Evolutionary conservation across 129 eudicot species (phyloP), one percentile per base, ranked within the genome.

Genomic region (Flaveria trinervia): DNA sequence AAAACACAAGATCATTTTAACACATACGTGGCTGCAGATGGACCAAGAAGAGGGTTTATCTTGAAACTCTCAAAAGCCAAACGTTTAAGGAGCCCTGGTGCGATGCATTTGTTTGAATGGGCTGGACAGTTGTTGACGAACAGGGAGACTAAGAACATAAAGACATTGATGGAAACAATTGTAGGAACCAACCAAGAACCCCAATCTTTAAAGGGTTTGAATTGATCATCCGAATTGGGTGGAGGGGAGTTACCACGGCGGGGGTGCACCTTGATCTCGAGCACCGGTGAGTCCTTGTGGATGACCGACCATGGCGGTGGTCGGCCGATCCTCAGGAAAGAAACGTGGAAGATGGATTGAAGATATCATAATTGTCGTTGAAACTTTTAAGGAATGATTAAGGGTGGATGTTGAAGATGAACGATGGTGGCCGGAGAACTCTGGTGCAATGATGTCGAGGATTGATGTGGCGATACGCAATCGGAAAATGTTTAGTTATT

Each of bases 1-100:
- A 16, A 56, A 55, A 78, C 39, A 55, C 12, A 68, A 55, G 17
- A 77, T 41, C 33, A 77, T 20, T 20, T 11, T 0, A 30, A 30
- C 22, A 64, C 89, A 65, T 55, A 93, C 98, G 96, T 87, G 48
- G 78, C 26, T 6, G 95, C 50, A 16, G 97, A 78, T 26, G 98
- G 98, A 23, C 98, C 97, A 43, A 90, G 91, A 67, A 90, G 85
- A 23, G 97, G 98, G 82, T 90, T 92, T 71, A 83, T 85, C 16
- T 73, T 75, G 46, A 80, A 17, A 73, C 59, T 78, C 74, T 92
- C 89, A 25, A 92, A 92, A 17, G 97, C 80, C 33, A 85, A 87
- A 2, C 93, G 83, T 45, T 86, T 89, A n/a, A 92, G 67, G 12
- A 22, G 0, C 11, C 57, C 2, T 9, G 73, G 80, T 2, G 83